Evolutionary conservation across 75 land plant species (phyloP).

Genomic region (Picea sitchensis): DNA sequence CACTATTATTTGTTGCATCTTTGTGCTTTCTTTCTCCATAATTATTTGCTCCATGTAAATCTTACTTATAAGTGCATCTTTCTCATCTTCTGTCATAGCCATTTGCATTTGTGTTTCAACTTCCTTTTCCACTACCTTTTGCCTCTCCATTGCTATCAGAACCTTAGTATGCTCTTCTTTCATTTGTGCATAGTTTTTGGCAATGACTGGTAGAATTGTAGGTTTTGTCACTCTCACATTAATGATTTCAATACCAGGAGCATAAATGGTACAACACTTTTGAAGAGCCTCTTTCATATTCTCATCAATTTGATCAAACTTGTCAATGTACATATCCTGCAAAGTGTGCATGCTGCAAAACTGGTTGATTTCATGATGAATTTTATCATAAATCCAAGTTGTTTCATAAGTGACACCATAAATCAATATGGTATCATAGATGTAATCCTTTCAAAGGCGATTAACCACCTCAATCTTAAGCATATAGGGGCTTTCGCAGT

Average conservation of each 20-base stretch:
- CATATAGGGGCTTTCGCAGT: too few relatives aligned
- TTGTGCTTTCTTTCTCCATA: conserved; percentile 86
- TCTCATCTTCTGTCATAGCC: conserved; percentile 96
- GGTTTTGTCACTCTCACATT: conserved; percentile 56
- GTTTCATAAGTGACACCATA: conserved; percentile 55
- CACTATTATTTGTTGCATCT: conserved; percentile 70
- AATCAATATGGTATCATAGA: conserved; percentile 80
- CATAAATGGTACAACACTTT: conserved; percentile 49
- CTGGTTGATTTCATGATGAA: conserved; percentile 61
- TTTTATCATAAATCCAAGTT: conserved; percentile 61
- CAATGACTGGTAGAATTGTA: conserved; percentile 37
- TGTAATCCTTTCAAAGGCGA: conserved; percentile 76
- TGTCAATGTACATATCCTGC: conserved; percentile 54
- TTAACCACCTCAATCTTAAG: conserved; percentile 75
- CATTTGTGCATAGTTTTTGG: conserved; percentile 49
- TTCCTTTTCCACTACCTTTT: conserved; percentile 92
- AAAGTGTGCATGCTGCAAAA: conserved; percentile 46
- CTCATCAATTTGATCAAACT: conserved; percentile 57
- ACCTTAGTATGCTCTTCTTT: conserved; percentile 76
- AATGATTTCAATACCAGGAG: conserved; percentile 53
- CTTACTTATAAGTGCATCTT: conserved; percentile 86
- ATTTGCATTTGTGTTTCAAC: conserved; percentile 90
- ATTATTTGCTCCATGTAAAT: conserved; percentile 84
- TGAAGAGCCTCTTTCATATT: conserved; percentile 59
- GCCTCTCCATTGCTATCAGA: conserved; percentile 87